Evolutionary conservation across 2,329 filamentous ascomycete species (phyloP).

Genomic region (Neonectria sp.): DNA sequence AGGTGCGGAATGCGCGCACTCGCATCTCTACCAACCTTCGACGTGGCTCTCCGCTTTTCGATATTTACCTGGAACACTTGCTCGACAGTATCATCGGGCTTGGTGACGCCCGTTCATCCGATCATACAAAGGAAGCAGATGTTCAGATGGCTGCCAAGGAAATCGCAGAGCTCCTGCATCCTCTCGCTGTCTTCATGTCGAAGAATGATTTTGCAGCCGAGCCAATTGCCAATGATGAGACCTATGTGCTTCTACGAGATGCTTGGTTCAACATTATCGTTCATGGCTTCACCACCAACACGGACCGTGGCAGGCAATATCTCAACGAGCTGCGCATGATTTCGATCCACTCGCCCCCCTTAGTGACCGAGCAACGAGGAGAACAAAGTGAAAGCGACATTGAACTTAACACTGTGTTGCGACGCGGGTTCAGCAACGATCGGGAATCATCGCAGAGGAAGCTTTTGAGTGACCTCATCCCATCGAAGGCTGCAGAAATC

Average conservation of each 20-base stretch:
- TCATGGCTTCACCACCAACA: constrained; percentile 87
- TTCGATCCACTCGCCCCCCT: constrained; percentile 87
- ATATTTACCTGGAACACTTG: constrained; percentile 86
- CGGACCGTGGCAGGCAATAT: constrained; percentile 80
- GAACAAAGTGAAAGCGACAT: constrained; percentile 97
- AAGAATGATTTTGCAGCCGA: constrained; percentile 69
- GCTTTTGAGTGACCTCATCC: constrained; percentile 80
- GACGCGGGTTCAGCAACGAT: constrained; percentile 86
- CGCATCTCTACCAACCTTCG: constrained; percentile 81
- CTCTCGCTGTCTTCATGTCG: constrained; percentile 88
- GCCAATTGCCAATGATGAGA: constrained; percentile 74
- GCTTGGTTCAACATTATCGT: constrained; percentile 99
- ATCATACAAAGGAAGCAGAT: constrained; percentile 82
- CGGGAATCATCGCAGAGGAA: constrained; percentile 87
- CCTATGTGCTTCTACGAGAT: constrained; percentile 83
- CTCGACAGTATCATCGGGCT: constrained; percentile 91
- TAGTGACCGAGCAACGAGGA: constrained; percentile 90
- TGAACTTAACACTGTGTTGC: constrained; percentile 93
- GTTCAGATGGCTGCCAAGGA: constrained; percentile 87
- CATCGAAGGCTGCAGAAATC: constrained; percentile 83
- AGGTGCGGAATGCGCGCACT: constrained; percentile 84
- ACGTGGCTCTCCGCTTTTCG: constrained; percentile 81
- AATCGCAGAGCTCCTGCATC: constrained; percentile 89
- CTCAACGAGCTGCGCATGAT: constrained; percentile 85
- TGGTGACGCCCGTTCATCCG: constrained; percentile 84